phyloP scores from a whole-genome alignment of 192 early-diverging fungal species.

The Mortierella claussenii region DNA sequence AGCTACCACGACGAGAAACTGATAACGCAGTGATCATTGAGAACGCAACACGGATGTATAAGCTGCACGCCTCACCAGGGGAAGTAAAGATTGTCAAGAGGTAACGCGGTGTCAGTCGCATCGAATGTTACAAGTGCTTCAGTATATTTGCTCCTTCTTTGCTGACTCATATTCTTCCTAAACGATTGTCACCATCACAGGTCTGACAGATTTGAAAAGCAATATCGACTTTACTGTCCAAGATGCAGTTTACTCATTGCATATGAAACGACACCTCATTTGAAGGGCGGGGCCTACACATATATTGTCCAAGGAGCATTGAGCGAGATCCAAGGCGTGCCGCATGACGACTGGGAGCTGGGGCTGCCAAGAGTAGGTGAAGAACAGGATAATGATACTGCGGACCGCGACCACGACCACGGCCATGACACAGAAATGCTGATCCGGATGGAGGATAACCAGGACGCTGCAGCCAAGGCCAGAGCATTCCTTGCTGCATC shows the following conservation, averaged over 20 bases:
- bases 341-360: slow-evolving; percentile 46
- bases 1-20: slow-evolving; percentile 60
- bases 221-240: slow-evolving; percentile 47
- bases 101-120: slow-evolving; percentile 10
- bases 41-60: slow-evolving; percentile 64
- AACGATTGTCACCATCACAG: not conserved
- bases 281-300: slow-evolving; percentile 63
- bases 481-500: slow-evolving; percentile 27
- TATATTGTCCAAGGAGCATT: slow-evolving; percentile 67
- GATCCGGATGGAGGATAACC: slow-evolving; percentile 15
- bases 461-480: slow-evolving; percentile 28
- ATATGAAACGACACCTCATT: slow-evolving; percentile 62
- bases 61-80: slow-evolving; percentile 57
- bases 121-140: not conserved
- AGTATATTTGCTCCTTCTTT: not conserved
- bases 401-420: not conserved
- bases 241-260: slow-evolving; percentile 63
- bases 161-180: not conserved
- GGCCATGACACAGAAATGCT: slow-evolving; percentile 12
- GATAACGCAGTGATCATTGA: slow-evolving; percentile 61
- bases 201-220: slow-evolving; percentile 44
- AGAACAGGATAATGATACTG: not conserved
- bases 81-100: slow-evolving; percentile 55
- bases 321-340: slow-evolving; percentile 64
- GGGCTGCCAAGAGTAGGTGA: slow-evolving; percentile 10